Conservation (phyloP, 2,329 filamentous ascomycete species). For the Aspergillus sp. region DNA sequence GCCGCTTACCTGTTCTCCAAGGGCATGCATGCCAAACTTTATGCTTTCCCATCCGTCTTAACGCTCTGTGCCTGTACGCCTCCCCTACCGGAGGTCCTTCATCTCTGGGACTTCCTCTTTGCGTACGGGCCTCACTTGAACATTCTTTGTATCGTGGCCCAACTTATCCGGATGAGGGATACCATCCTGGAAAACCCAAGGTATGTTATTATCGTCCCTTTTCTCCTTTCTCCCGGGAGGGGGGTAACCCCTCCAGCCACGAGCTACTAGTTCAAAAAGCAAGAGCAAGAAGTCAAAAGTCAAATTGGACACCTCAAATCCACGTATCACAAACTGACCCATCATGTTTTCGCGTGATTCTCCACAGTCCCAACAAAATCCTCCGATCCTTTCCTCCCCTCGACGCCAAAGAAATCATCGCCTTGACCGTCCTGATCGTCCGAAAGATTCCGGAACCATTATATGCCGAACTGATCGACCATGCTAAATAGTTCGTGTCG, state of each 20-base stretch:
- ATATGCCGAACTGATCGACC: conserved; percentile 83
- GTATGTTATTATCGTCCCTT: conserved; percentile 48
- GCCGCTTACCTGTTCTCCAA: conserved; percentile 81
- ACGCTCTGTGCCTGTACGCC: conserved; percentile 96
- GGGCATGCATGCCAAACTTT: conserved; percentile 87
- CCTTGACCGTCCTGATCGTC: conserved; percentile 79
- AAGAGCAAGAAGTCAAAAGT: not conserved
- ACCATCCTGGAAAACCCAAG: conserved; percentile 80
- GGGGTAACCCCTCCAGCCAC: not conserved
- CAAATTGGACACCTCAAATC: not conserved
- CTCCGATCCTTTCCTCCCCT: conserved; percentile 83
- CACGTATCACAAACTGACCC: conserved; percentile 10
- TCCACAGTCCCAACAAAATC: conserved; percentile 79
- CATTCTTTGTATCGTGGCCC: conserved; percentile 92
- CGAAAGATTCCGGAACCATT: conserved; percentile 87
- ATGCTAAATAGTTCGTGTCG: conserved; percentile 58
- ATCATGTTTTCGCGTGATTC: not conserved
- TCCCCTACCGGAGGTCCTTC: conserved; percentile 85
- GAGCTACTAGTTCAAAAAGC: not conserved
- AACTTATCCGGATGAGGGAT: conserved; percentile 83
- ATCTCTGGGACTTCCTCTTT: conserved; percentile 96
- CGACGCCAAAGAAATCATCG: conserved; percentile 80
- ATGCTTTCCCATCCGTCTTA: conserved; percentile 91
- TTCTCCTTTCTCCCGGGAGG: not conserved
- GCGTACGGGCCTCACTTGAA: conserved; percentile 95